Conservation (phyloP, 2,329 filamentous ascomycete genomes). For the Emericellopsis atlantica region DNA sequence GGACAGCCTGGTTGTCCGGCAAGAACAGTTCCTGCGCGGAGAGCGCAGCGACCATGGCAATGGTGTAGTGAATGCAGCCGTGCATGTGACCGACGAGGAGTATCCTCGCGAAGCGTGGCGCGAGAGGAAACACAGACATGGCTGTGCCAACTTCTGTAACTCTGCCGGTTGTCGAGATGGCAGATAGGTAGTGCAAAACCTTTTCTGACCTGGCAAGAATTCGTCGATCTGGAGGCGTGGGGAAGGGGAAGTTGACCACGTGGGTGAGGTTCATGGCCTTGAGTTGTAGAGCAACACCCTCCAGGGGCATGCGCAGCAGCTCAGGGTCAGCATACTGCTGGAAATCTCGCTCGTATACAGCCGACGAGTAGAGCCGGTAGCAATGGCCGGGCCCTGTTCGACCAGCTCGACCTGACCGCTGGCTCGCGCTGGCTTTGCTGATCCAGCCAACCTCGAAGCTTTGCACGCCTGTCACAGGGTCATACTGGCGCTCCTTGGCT, state of each 20-base stretch:
- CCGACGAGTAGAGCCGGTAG: slow-evolving; percentile 88
- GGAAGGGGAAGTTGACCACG: slow-evolving; percentile 90
- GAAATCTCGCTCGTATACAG: slow-evolving; percentile 85
- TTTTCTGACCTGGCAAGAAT: slow-evolving; percentile 76
- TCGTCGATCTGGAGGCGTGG: slow-evolving; percentile 69
- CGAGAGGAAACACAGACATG: slow-evolving; percentile 80
- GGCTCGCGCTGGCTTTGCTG: slow-evolving; percentile 89
- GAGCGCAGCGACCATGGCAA: slow-evolving; percentile 77
- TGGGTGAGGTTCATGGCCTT: slow-evolving; percentile 90
- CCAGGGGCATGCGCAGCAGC: slow-evolving; percentile 80
- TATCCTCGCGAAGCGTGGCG: slow-evolving; percentile 84
- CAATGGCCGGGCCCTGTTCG: slow-evolving; percentile 94
- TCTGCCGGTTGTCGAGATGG: slow-evolving; percentile 57
- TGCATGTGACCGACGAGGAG: slow-evolving; percentile 78
- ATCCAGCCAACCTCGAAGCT: slow-evolving; percentile 95
- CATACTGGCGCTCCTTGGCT: slow-evolving; percentile 83
- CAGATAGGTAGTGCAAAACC: slow-evolving; percentile 73
- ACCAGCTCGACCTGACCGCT: slow-evolving; percentile 85
- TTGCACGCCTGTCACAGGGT: slow-evolving; percentile 80
- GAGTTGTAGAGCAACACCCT: slow-evolving; percentile 83
- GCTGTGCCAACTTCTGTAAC: slow-evolving; percentile 71
- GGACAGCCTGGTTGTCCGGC: slow-evolving; percentile 64
- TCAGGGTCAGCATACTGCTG: slow-evolving; percentile 78
- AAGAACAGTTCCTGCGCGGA: slow-evolving; percentile 84
- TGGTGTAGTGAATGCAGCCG: slow-evolving; percentile 70